phyloP scores from a whole-genome alignment of 441 rosid genomes.

The Brassica balearica region DNA sequence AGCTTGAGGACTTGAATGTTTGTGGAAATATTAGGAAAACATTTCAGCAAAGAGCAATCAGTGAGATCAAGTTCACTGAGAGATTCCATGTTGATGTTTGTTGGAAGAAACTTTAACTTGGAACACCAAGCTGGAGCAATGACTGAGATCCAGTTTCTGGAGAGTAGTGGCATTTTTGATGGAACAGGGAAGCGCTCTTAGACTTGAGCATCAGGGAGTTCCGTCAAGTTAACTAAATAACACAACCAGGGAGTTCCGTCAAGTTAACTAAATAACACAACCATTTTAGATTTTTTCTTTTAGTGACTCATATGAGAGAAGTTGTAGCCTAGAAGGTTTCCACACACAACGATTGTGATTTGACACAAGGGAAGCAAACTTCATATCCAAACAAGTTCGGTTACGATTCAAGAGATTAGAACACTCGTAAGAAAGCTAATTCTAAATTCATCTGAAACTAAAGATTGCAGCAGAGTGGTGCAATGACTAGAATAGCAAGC shows the following conservation, averaged over 20 bases:
- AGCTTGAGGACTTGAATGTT: background rate
- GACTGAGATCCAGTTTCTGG: no score
- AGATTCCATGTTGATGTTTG: background rate
- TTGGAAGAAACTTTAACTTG: background rate
- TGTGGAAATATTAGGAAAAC: background rate
- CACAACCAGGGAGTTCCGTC: background rate
- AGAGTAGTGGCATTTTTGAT: no score
- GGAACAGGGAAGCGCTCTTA: no score
- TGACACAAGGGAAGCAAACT: background rate
- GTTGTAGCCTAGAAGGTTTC: background rate
- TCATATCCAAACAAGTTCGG: background rate
- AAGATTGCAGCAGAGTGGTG: background rate
- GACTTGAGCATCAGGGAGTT: no score
- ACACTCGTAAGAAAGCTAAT: background rate
- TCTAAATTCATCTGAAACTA: background rate
- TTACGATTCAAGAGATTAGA: background rate
- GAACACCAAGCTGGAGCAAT: no score
- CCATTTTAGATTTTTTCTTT: background rate
- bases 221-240: no score
- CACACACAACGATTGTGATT: background rate
- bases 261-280: background rate
- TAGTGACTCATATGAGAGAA: background rate
- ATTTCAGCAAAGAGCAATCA: background rate
- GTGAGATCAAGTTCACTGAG: background rate
- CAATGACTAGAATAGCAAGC: background rate